Evolutionary conservation across 1,139 yeast species (phyloP).

Genomic region (Zhuliangozyma blackwelliae): DNA sequence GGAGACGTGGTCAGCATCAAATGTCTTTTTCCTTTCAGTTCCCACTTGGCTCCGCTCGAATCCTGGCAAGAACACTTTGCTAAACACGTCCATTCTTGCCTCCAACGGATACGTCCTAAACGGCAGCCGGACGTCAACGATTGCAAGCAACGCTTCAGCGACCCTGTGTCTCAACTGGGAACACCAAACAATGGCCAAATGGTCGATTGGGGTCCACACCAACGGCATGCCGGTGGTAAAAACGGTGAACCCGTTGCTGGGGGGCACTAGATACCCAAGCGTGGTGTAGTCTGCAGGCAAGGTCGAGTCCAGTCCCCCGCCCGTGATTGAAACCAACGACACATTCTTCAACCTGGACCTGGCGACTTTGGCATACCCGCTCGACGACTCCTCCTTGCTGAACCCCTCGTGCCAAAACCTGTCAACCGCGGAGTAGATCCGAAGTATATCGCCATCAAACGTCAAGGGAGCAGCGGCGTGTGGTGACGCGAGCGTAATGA

Average conservation of each 20-base stretch:
- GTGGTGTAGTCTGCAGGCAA: constrained; percentile 94
- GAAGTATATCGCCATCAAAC: constrained; percentile 82
- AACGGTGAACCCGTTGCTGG: constrained; percentile 73
- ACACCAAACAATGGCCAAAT: constrained; percentile 97
- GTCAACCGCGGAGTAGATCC: constrained; percentile 70
- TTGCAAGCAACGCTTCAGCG: constrained; percentile 55
- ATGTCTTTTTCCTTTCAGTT: neutral
- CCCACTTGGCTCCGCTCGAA: constrained; percentile 25
- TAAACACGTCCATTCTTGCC: constrained; percentile 56
- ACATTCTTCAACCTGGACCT: constrained; percentile 41
- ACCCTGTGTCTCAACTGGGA: constrained; percentile 71
- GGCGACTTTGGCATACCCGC: constrained; percentile 26
- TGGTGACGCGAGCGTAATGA: constrained; percentile 86
- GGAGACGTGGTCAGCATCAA: neutral
- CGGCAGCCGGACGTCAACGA: constrained; percentile 46
- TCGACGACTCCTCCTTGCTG: constrained; percentile 9
- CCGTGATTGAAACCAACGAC: constrained; percentile 74
- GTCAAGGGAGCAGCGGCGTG: constrained; percentile 95
- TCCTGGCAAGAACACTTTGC: constrained; percentile 52
- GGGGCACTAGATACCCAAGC: constrained; percentile 67
- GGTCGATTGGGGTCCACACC: constrained; percentile 96
- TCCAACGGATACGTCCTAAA: constrained; percentile 46
- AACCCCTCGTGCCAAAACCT: constrained; percentile 75
- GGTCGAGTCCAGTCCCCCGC: constrained; percentile 78
- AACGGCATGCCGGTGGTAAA: constrained; percentile 83